Evolutionary conservation across 2,329 filamentous ascomycete species (phyloP).

Genomic region (Alternaria solani): DNA sequence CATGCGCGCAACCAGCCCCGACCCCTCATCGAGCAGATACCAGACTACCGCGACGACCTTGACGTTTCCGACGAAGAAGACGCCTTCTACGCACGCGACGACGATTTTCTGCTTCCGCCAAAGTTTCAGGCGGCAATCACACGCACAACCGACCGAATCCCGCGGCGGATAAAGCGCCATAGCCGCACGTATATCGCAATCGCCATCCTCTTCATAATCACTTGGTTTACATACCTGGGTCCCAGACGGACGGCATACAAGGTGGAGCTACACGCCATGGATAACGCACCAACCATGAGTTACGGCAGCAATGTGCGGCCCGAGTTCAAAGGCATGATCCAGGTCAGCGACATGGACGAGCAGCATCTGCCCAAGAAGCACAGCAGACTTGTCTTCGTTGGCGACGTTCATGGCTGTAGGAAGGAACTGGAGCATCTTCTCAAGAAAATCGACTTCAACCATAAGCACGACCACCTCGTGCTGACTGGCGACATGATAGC

Average conservation of each 20-base stretch:
- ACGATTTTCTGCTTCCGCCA: slow-evolving; percentile 44
- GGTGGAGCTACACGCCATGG: slow-evolving; percentile 48
- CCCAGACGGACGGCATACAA: slow-evolving; percentile 48
- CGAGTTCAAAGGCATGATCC: slow-evolving; percentile 59
- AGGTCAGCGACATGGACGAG: slow-evolving; percentile 60
- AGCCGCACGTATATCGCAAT: slow-evolving; percentile 44
- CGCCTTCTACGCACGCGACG: slow-evolving; percentile 47
- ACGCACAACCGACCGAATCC: slow-evolving; percentile 39
- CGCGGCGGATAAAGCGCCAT: slow-evolving; percentile 48
- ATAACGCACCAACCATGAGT: slow-evolving; percentile 32
- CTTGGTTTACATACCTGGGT: slow-evolving; percentile 50
- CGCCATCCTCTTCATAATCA: slow-evolving; percentile 39
- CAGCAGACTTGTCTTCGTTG: slow-evolving; percentile 78
- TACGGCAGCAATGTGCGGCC: slow-evolving; percentile 60
- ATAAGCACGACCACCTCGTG: slow-evolving; percentile 59
- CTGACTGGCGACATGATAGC: slow-evolving; percentile 63
- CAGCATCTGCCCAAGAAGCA: slow-evolving; percentile 55
- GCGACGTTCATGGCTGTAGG: slow-evolving; percentile 92
- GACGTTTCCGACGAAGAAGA: slow-evolving; percentile 53
- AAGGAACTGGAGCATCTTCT: slow-evolving; percentile 69
- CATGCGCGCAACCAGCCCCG: slow-evolving; percentile 24
- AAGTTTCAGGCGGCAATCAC: slow-evolving; percentile 42
- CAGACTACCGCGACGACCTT: slow-evolving; percentile 34
- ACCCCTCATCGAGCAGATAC: slow-evolving; percentile 44
- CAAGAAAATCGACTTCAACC: slow-evolving; percentile 69